Evolutionary conservation across 108 stramenopile genomes (phyloP).

Genomic region (Nitzschia sp.): DNA sequence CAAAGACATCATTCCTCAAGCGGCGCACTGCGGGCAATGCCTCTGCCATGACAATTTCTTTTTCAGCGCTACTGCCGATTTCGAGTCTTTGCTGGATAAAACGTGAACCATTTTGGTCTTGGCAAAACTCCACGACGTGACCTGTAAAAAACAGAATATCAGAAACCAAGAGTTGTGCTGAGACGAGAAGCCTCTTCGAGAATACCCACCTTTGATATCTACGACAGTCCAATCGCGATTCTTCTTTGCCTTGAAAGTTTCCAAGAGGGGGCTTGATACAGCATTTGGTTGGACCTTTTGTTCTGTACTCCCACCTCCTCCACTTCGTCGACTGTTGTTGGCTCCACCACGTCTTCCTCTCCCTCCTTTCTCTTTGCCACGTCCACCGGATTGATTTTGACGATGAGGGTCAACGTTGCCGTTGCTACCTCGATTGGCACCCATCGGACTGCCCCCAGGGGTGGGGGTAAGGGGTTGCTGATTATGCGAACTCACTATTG

Average conservation of each 20-base stretch:
- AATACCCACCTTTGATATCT: constrained; percentile 44
- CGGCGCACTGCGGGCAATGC: constrained; percentile 74
- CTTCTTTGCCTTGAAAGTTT: constrained; percentile 75
- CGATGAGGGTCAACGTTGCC: background rate
- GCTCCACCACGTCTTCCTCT: constrained; percentile 23
- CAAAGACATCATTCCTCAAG: constrained; percentile 90
- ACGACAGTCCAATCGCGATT: constrained; percentile 77
- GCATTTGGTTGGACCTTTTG: constrained; percentile 37
- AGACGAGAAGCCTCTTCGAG: background rate
- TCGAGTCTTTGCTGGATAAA: constrained; percentile 97
- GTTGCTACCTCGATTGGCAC: background rate
- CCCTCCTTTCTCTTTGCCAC: constrained; percentile 27
- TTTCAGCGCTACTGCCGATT: constrained; percentile 75
- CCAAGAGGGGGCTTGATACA: constrained; percentile 59
- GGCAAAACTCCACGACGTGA: constrained; percentile 90
- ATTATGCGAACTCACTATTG: constrained; percentile 22
- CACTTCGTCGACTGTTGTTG: constrained; percentile 11
- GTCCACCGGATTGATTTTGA: constrained; percentile 7
- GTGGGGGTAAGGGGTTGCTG: too few species aligned
- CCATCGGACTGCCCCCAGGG: constrained; percentile 10
- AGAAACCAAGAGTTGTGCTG: background rate
- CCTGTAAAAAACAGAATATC: constrained; percentile 15
- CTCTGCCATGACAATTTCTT: constrained; percentile 83
- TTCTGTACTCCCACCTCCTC: constrained; percentile 25
- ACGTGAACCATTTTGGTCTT: constrained; percentile 97